Evolutionary conservation across 2,329 filamentous ascomycete genomes (phyloP), one percentile per base, ranked within the genome.

Genomic region (Boeremia exigua): DNA sequence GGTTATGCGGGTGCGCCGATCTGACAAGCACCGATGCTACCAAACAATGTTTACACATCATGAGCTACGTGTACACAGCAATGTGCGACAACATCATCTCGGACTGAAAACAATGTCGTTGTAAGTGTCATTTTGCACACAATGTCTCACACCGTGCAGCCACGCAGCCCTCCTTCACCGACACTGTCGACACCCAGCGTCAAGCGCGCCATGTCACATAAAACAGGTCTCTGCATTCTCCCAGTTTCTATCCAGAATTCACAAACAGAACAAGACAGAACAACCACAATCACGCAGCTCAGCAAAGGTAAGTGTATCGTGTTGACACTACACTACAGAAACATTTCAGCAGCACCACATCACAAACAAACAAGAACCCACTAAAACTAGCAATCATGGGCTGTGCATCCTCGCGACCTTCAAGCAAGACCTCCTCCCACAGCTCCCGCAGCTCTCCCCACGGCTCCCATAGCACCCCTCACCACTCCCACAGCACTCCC

Each of bases 381-480:
- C 12, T 19, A 9, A 8, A 23, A n/a, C 3, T 15, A 37, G 23
- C 29, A 37, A 47, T 47, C 40, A 56, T 56, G 53, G 53, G 47
- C 27, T 56, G 53, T 28, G 37, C 30, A 33, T 43, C 53, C 30
- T 56, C 53, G 11, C 53, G 47, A 2, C 45, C 50, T n/a, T 29
- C 27, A 6, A 39, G 10, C 32, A 17, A 43, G 2, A 10, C 15
- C 15, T 17, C 36, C 37, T 2, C 30, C 30, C 23, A 25, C 2
- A 25, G 27, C 27, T 37, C 11, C 28, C 43, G 12, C 38, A 27
- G 2, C 6, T n/a, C n/a, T n/a, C n/a, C n/a, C n/a, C n/a, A n/a
- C n/a, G n/a, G n/a, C n/a, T n/a, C n/a, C n/a, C n/a, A n/a, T n/a
- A n/a, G n/a, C n/a, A n/a, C n/a, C n/a, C n/a, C n/a, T n/a, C n/a